These are phyloP conservation scores for Taxillus chinensis DNA, from an alignment of 164 flowering plant species.

Conservation along the genomic window DNA sequence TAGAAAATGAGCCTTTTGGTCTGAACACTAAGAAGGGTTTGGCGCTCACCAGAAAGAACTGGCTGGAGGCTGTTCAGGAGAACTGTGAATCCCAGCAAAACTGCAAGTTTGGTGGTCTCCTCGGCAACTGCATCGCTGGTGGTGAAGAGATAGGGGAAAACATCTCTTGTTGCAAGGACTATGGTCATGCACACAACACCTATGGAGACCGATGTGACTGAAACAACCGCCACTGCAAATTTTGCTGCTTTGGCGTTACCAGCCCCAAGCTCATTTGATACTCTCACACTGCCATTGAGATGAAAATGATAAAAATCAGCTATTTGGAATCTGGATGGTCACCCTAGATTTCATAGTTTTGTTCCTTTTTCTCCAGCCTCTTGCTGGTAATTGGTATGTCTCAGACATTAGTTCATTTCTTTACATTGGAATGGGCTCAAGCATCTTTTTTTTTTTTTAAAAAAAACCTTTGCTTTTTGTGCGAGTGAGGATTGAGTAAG, in stretches of 20 bases:
- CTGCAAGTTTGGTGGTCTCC: slow-evolving; percentile 42
- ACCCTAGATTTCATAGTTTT: too few relatives aligned
- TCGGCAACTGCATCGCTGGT: slow-evolving; percentile 33
- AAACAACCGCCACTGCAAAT: slow-evolving; percentile 45
- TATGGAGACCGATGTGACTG: slow-evolving; percentile 35
- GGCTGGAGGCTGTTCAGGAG: slow-evolving; percentile 60
- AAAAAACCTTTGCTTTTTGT: too few relatives aligned
- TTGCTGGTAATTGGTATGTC: too few relatives aligned
- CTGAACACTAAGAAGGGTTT: background rate
- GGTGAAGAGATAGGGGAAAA: slow-evolving; percentile 54
- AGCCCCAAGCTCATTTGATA: slow-evolving; percentile 73
- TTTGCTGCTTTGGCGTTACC: slow-evolving; percentile 42
- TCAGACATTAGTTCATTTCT: too few relatives aligned
- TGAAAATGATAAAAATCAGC: background rate
- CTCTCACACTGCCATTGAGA: slow-evolving; percentile 39
- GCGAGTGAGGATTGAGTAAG: background rate
- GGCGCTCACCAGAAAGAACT: slow-evolving; percentile 49
- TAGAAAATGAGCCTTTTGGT: background rate
- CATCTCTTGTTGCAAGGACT: slow-evolving; percentile 37
- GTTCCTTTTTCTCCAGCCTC: too few relatives aligned
- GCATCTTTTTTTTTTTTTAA: too few relatives aligned
- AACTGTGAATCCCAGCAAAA: slow-evolving; percentile 40
- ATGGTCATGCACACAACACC: slow-evolving; percentile 37
- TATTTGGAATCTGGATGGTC: too few relatives aligned
- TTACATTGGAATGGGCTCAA: too few relatives aligned